phyloP scores from a whole-genome alignment of 306 rosid species.

The Urtica urens region DNA sequence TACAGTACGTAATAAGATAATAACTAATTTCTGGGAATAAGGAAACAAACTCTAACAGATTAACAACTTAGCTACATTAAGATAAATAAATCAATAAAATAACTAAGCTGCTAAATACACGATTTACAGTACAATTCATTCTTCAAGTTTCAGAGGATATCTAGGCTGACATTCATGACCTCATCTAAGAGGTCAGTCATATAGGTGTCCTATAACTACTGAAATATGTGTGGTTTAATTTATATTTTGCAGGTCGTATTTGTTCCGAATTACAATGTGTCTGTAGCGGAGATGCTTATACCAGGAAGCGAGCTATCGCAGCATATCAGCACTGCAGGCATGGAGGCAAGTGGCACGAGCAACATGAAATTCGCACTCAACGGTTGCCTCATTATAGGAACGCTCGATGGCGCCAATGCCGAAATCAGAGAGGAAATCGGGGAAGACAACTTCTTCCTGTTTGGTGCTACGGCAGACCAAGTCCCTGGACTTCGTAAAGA shows the following conservation, averaged over 20 bases:
- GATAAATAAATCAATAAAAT: no score
- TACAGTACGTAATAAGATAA: no score
- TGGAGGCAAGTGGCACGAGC: conserved; percentile 99
- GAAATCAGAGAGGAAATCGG: conserved; percentile 91
- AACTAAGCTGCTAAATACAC: no score
- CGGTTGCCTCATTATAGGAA: conserved; percentile 91
- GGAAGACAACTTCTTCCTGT: conserved; percentile 75
- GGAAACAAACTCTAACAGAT: no score
- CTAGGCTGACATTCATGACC: no score
- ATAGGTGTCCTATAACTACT: no score
- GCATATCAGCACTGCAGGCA: conserved; percentile 96
- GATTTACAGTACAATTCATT: no score
- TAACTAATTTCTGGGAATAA: no score
- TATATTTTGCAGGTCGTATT: conserved; percentile 81
- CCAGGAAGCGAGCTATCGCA: conserved; percentile 98
- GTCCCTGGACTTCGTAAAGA: conserved; percentile 79
- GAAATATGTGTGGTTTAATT: no score
- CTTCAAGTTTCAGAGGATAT: no score
- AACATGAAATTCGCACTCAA: conserved; percentile 94
- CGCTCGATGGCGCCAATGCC: conserved; percentile 91
- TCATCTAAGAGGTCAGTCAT: no score
- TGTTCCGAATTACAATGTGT: conserved; percentile 91
- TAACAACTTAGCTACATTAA: no score
- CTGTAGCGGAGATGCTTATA: conserved; percentile 88
- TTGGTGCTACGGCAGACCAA: conserved; percentile 85